Evolutionary conservation across 352 stramenopile genomes (phyloP).

Genomic region (Aphanomyces invadans): DNA sequence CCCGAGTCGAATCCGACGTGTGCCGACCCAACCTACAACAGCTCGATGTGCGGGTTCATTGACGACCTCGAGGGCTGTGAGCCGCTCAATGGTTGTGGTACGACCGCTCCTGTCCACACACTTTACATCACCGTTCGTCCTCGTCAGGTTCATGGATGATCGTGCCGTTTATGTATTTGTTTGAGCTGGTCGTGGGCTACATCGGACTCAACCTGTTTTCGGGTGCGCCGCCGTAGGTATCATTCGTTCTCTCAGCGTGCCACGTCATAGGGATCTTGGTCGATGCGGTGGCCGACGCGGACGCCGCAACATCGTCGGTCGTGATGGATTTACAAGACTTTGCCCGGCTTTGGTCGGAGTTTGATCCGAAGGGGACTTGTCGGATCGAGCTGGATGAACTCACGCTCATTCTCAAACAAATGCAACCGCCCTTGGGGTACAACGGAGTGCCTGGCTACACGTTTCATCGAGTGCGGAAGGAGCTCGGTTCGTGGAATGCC

Average conservation of each 20-base stretch:
- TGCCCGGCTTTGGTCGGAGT: conserved; percentile 78
- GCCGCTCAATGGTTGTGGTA: conserved; percentile 74
- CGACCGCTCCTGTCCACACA: conserved; percentile 38
- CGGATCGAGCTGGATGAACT: conserved; percentile 77
- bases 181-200: conserved; percentile 90
- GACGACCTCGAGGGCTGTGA: conserved; percentile 43
- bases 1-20: conserved; percentile 34
- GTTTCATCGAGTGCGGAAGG: neutral
- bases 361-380: conserved; percentile 78
- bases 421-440: conserved; percentile 70
- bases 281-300: conserved; percentile 81
- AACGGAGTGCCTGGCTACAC: conserved; percentile 26
- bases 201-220: conserved; percentile 87
- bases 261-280: conserved; percentile 87
- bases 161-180: conserved; percentile 64
- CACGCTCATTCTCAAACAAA: conserved; percentile 55
- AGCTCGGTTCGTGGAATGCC: neutral
- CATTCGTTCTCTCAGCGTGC: neutral
- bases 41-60: conserved; percentile 64
- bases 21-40: conserved; percentile 51
- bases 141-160: conserved; percentile 41
- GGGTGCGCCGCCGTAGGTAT: neutral
- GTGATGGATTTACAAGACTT: conserved; percentile 85
- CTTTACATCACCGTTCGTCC: conserved; percentile 77
- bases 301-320: conserved; percentile 79